Conservation (phyloP, 2,329 filamentous ascomycete species). For the Amesomyces nigricolor region DNA sequence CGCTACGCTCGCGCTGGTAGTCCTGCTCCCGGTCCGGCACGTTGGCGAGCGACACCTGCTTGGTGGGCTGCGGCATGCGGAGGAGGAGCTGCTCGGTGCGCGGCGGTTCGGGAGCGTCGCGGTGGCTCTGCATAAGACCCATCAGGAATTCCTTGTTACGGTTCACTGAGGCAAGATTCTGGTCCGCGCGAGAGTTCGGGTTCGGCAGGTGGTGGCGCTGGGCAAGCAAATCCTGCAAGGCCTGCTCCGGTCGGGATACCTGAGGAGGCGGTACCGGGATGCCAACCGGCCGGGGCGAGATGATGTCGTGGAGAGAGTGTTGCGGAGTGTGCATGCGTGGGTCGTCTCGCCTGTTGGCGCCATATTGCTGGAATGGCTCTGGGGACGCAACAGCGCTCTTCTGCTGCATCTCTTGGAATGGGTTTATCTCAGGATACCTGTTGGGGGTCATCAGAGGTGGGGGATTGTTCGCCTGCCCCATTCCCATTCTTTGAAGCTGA, state of each 20-base stretch:
- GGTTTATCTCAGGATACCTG: constrained; percentile 19
- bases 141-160: constrained; percentile 80
- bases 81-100: constrained; percentile 49
- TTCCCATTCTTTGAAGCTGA: constrained; percentile 60
- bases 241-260: constrained; percentile 49
- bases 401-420: constrained; percentile 27
- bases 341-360: constrained; percentile 40
- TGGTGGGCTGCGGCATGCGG: constrained; percentile 48
- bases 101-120: constrained; percentile 45
- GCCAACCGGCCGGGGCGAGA: constrained; percentile 43
- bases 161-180: constrained; percentile 39
- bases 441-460: constrained; percentile 20
- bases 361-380: constrained; percentile 44
- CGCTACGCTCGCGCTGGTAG: constrained; percentile 37
- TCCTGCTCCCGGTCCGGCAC: constrained; percentile 47
- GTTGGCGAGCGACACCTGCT: constrained; percentile 42
- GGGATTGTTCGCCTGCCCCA: constrained; percentile 29
- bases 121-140: constrained; percentile 65
- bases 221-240: constrained; percentile 55
- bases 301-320: constrained; percentile 46
- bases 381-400: constrained; percentile 43
- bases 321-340: constrained; percentile 38
- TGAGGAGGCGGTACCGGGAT: constrained; percentile 42
- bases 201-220: constrained; percentile 53
- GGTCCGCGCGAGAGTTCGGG: constrained; percentile 44